These are phyloP conservation scores for Xylaria sp. DNA, from an alignment of 2,329 filamentous ascomycete species.

Conservation along the genomic window DNA sequence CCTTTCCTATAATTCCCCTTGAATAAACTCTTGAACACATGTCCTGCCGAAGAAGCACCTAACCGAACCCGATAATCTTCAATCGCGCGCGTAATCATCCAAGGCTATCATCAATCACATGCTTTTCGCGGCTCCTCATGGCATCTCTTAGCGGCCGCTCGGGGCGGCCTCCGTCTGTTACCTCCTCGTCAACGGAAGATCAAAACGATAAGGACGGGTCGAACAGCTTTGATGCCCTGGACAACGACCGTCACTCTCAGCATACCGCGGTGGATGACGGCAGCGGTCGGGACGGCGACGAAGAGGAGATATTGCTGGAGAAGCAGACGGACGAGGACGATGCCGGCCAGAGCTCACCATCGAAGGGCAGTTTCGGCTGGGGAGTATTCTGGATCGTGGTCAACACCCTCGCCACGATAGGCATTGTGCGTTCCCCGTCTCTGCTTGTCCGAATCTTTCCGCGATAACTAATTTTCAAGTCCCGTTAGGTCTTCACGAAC, in stretches of 20 bases:
- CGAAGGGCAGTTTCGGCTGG: conserved; percentile 41
- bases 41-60: neutral
- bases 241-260: conserved; percentile 37
- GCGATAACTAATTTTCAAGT: conserved; percentile 12
- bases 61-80: too few relatives aligned
- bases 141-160: conserved; percentile 24
- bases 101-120: too few relatives aligned
- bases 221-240: conserved; percentile 33
- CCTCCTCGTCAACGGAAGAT: conserved; percentile 40
- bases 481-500: conserved; percentile 66
- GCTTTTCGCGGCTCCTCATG: conserved; percentile 24
- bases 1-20: neutral
- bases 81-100: too few relatives aligned
- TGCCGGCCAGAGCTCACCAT: conserved; percentile 34
- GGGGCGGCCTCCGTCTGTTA: conserved; percentile 30
- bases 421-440: conserved; percentile 54
- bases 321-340: conserved; percentile 39
- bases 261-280: conserved; percentile 41
- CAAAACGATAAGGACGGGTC: conserved; percentile 40
- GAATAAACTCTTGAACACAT: neutral
- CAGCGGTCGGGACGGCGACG: conserved; percentile 41
- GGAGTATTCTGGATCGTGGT: conserved; percentile 59
- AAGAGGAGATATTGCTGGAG: conserved; percentile 45
- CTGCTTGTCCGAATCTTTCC: neutral
- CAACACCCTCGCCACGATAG: conserved; percentile 65